These are phyloP conservation scores for Dalbergia cochinchinensis DNA, from an alignment of 306 rosid species.

Conservation along the genomic window DNA sequence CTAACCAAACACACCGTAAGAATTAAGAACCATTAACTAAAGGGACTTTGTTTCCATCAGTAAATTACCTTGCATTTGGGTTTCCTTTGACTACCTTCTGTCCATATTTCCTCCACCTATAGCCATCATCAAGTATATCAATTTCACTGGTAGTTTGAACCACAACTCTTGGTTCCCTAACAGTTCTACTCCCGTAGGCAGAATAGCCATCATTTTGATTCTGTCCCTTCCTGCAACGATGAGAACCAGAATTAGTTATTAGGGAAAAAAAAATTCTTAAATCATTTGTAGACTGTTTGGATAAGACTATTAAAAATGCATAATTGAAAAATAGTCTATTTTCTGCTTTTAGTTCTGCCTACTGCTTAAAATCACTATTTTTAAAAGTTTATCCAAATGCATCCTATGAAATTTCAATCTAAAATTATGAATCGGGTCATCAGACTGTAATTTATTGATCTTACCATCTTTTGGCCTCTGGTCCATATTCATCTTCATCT, in stretches of 20 bases:
- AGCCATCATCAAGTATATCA: conserved; percentile 95
- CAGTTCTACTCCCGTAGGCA: conserved; percentile 70
- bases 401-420: neutral
- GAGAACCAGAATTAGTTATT: conserved; percentile 27
- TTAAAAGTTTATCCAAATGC: neutral
- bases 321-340: too few species aligned
- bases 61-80: conserved; percentile 88
- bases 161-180: conserved; percentile 95
- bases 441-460: neutral
- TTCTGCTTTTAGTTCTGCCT: neutral
- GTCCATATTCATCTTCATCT: conserved; percentile 66
- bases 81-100: conserved; percentile 99
- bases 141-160: conserved; percentile 97
- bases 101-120: conserved; percentile 97
- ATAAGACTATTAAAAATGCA: neutral
- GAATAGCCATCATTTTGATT: conserved; percentile 64
- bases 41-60: neutral
- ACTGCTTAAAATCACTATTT: too few species aligned
- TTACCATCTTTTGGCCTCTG: conserved; percentile 90
- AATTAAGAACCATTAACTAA: conserved; percentile 3
- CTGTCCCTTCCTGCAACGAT: conserved; percentile 78
- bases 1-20: too few species aligned
- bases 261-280: neutral
- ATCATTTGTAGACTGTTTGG: too few species aligned
- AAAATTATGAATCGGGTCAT: conserved; percentile 6